Evolutionary conservation across 192 early-diverging fungal genomes (phyloP), one percentile per base, ranked within the genome.

Genomic region (Cetraspora pellucida): DNA sequence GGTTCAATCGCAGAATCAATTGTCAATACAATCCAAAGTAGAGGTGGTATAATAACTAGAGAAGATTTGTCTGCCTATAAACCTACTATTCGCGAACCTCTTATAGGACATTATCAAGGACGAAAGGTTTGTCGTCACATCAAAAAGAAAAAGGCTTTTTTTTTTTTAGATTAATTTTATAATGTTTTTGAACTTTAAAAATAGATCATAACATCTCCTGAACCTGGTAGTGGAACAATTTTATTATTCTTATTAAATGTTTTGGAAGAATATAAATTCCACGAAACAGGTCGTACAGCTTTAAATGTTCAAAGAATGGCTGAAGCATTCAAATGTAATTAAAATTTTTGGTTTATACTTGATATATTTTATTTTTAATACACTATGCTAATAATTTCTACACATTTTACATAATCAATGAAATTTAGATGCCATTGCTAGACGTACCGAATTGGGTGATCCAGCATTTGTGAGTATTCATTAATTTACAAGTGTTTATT

Each of bases 171-270:
- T 16, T 54, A 54, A 3, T 54, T 19, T 16, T 54, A 54, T 54
- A 3, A n/a, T n/a, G n/a, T n/a, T 37, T 37, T 1, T 37, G 3
- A 37, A 37, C 7, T 37, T 37, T 37, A 37, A 37, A 37, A 54
- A 54, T 54, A 54, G 46, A 47, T 83, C 30, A 79, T 78, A 52
- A 80, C 82, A n/a, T 71, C 82, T 27, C 82, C 92, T n/a, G 87
- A 92, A 19, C 95, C 96, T 8, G 93, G 93, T 13, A 93, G 92
- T 75, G 97, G 97, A 2, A 89, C 94, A 7, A 84, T 95, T 11
- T 79, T 97, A 44, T 81, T 96, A 54, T 90, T 91, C 77, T 84
- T 95, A 75, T 86, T 98, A 57, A 97, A 97, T 71, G 88, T 95
- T 37, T 77, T 96, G 60, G 97, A 98, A 81, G 88, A 92, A 61